Base-by-base conservation (phyloP, 495 filamentous ascomycete genomes). In the Schizothecium vesticola region DNA sequence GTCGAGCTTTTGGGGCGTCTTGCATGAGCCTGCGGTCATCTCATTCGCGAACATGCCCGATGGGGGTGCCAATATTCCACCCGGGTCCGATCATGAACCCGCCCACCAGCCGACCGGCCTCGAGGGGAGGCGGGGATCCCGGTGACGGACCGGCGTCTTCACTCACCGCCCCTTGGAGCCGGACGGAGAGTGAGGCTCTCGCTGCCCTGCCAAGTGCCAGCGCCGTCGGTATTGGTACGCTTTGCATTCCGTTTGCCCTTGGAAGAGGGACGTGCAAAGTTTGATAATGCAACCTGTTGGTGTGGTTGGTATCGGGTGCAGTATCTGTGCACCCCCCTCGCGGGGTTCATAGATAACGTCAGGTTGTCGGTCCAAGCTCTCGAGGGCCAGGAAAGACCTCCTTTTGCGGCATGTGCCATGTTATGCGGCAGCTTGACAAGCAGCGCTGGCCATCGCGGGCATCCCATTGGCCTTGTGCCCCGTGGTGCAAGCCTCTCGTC, bases 401-500 rank as follows among this genome's bases (percentile, higher is more conserved):
- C 23, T 59, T 59, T 22, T 19, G 23, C 26, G 58, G 23, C 21
- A 21, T 25, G 65, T 66, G 65, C 65, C 65, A 57, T 66, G 56
- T 55, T 51, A 66, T 66, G 65, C 65, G 57, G 22, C 23, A 26
- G 64, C 64, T 21, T 2, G 58, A 59, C 24, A 6, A 51, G 26
- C 8, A 29, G 24, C 55, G 43, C 26, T 65, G 25, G 24, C 21
- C 56, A 65, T 28, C 16, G 58, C 28, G 9, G 24, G 5, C 21
- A 33, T 12, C 56, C 57, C 64, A 65, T 65, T 65, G 64, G 64
- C 64, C 22, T 55, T 23, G 56, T 26, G 43, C 43, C 56, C 25
- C 56, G 25, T 16, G 26, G 64, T 31, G 21, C 51, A 23, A 63
- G 61, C 26, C 56, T 51, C 3, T 31, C 51, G n/a, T 26, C n/a